Evolutionary conservation across 2,329 filamentous ascomycete genomes (phyloP).

Genomic region (Colletotrichum sp.): DNA sequence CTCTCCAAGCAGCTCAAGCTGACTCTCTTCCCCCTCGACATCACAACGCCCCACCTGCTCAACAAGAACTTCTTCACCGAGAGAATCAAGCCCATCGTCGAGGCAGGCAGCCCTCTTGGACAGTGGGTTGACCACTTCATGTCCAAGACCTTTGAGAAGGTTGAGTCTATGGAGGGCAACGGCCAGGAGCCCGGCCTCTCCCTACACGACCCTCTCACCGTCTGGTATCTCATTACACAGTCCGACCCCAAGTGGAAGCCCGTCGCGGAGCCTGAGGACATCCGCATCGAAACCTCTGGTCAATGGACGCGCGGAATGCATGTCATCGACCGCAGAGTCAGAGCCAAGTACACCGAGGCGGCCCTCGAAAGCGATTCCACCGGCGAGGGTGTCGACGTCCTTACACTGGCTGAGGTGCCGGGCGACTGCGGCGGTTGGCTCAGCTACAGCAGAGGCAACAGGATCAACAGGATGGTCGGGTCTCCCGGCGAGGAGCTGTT

Average conservation of each 20-base stretch:
- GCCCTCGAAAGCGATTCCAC: conserved; percentile 29
- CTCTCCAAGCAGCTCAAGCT: conserved; percentile 70
- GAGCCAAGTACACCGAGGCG: conserved; percentile 56
- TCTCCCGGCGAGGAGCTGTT: conserved; percentile 74
- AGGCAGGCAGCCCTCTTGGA: conserved; percentile 73
- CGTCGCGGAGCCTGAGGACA: conserved; percentile 72
- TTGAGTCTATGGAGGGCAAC: conserved; percentile 66
- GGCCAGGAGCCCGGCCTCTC: conserved; percentile 64
- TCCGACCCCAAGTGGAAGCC: conserved; percentile 64
- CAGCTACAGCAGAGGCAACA: conserved; percentile 75
- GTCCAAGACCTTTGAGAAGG: conserved; percentile 71
- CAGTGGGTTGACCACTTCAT: conserved; percentile 77
- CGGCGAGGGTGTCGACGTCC: conserved; percentile 39
- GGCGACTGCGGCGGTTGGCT: conserved; percentile 82
- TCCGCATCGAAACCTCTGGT: conserved; percentile 86
- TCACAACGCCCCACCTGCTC: conserved; percentile 75
- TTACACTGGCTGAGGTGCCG: conserved; percentile 55
- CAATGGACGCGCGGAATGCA: conserved; percentile 97
- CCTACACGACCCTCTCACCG: conserved; percentile 78
- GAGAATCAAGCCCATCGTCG: conserved; percentile 58
- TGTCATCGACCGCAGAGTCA: conserved; percentile 75
- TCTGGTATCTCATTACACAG: conserved; percentile 77
- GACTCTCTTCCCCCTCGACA: conserved; percentile 77
- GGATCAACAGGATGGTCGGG: conserved; percentile 74
- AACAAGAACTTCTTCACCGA: conserved; percentile 63